Evolutionary conservation across 2,329 filamentous ascomycete genomes (phyloP), one percentile per base, ranked within the genome.

Genomic region (Rutstroemia sp.): DNA sequence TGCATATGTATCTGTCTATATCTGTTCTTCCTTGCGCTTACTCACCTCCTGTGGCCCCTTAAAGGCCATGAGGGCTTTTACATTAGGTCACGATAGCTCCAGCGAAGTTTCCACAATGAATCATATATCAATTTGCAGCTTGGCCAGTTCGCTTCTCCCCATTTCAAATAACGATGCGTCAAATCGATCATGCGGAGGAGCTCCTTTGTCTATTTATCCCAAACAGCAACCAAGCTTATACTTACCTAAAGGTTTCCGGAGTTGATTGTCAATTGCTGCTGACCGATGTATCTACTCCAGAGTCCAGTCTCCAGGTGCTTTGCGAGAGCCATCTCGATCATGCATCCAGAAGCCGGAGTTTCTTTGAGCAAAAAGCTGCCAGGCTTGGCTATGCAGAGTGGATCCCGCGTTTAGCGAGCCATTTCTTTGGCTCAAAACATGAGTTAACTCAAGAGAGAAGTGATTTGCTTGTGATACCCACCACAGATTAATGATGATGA

Each of bases 321-420:
- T 34, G 30, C 30, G 30, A 34, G 30, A 34, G 30, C 39, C 39
- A 42, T 42, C 18, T 42, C 39, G 16, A 25, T 48, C 23, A 47
- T 23, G 18, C 45, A 16, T n/a, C 23, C 30, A 34, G 30, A 4
- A 14, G 30, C 30, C 30, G 30, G 30, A 34, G 30, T 34, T 34
- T 9, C 30, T 34, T 34, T 34, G 30, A 12, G 12, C 12, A 34
- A 12, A 34, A 34, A 34, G 30, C 30, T 34, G 30, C 10, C 30
- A 12, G 30, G 30, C 30, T 34, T 34, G 30, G 30, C 9, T 12
- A 34, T 34, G 39, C n/a, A 25, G 10, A 39, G 38, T 56, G 47
- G 47, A 56, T 30, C 48, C 47, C 39, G 30, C 39, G 12, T 30
- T 56, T 56, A 56, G 54, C 54, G 54, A 56, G 34, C 23, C 23